Base-by-base conservation (phyloP, 202 grass and related monocot species). In the Zizania palustris region DNA sequence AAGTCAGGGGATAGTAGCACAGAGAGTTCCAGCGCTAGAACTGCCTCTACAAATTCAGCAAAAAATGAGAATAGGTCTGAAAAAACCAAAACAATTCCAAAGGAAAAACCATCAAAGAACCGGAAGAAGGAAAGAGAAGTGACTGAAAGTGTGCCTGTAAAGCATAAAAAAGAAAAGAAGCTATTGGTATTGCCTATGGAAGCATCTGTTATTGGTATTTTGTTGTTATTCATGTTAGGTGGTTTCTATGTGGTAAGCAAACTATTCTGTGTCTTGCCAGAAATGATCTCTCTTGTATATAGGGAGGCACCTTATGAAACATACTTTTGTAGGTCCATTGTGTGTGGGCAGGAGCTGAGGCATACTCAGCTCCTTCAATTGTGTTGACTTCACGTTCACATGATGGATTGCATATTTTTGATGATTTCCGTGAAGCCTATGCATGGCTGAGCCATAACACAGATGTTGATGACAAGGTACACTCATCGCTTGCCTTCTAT, bases 381-480 rank as follows among this genome's bases (percentile, higher is more conserved):
- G 96, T 96, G 38, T 79, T 99, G 82, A 99, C 96, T 85, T 96
- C 96, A 87, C 90, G 85, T 73, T 86, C 92, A 57, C 87, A n/a
- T 1, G 96, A 99, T 59, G 96, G 96, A 36, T 77, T 96, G 61
- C 96, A 99, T 82, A 92, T 99, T 75, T 99, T 99, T 89, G 96
- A 99, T 86, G 96, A 99, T 87, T 99, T 99, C 59, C 96, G 96
- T 79, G 96, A 99, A 91, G 96, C 96, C 74, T 99, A 99, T 87
- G 92, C 90, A 67, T 99, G 96, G 96, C 79, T 99, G 49, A 87
- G 86, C 70, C 96, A 99, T 92, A 99, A 99, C 69, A 99, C 96
- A 67, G 85, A 99, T 76, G 96, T 91, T 48, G 96, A 99, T 82
- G 96, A 99, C 79, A 99, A 99, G 92, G 96, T 96, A 81, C 72